Evolutionary conservation across 306 rosid genomes (phyloP).

Genomic region (Benincasa hispida): DNA sequence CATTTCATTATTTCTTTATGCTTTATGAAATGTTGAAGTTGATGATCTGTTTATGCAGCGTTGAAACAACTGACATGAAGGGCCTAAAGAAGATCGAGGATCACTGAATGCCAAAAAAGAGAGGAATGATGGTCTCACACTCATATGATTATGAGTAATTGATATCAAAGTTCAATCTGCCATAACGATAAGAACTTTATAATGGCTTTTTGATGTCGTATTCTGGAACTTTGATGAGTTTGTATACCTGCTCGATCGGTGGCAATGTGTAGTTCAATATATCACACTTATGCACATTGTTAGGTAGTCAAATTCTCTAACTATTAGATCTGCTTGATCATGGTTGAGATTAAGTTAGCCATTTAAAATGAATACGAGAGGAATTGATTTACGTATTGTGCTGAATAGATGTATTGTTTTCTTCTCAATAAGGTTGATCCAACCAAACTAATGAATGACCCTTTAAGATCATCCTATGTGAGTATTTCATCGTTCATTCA

Average conservation of each 20-base stretch:
- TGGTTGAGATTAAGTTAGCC: background rate
- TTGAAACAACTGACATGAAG: slow-evolving; percentile 97
- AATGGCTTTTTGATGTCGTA: background rate
- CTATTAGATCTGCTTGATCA: background rate
- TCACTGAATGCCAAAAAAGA: slow-evolving; percentile 10
- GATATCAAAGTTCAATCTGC: background rate
- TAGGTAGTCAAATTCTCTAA: background rate
- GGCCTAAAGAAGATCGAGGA: slow-evolving; percentile 96
- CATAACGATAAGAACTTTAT: background rate
- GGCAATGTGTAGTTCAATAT: background rate
- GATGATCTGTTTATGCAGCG: slow-evolving; percentile 39
- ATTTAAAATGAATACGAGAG: background rate
- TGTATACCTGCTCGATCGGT: background rate
- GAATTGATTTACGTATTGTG: background rate
- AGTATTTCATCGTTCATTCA: background rate
- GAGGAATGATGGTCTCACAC: background rate
- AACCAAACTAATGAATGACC: background rate
- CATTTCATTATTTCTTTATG: background rate
- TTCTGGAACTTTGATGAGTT: slow-evolving; percentile 8
- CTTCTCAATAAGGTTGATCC: background rate
- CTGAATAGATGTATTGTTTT: background rate
- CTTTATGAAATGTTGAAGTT: background rate
- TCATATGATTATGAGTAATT: background rate
- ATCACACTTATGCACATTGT: background rate
- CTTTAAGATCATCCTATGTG: background rate